A percentile compares a stretch with the other conserved stretches of the same genome.
phyloP scores from a whole-genome alignment of 345 rosid species.

The Eucalyptus curtisii region DNA sequence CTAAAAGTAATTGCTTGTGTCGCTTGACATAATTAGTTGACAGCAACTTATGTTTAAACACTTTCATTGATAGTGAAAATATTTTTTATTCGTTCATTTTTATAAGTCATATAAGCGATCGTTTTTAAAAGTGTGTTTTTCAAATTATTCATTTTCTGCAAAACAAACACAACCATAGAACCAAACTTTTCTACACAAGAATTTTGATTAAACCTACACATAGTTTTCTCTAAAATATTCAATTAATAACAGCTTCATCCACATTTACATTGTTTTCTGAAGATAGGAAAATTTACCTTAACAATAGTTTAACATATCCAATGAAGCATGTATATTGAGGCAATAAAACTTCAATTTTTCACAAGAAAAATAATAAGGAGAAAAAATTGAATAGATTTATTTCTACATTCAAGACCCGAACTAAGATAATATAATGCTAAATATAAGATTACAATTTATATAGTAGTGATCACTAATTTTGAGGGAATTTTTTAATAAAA shows the following conservation, averaged over 20 bases:
- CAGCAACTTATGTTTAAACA: neutral
- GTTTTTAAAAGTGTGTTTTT: neutral
- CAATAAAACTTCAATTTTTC: neutral
- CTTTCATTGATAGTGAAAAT: neutral
- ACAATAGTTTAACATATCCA: neutral
- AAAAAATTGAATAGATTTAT: neutral
- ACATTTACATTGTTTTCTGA: neutral
- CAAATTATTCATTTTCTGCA: neutral
- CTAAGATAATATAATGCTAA: neutral
- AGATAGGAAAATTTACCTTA: neutral
- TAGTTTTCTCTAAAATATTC: neutral
- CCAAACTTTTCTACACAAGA: rapidly evolving
- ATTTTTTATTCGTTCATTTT: neutral
- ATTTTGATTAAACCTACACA: neutral
- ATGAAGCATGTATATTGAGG: neutral
- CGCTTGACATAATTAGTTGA: neutral
- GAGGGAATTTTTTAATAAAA: neutral
- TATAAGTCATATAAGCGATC: rapidly evolving
- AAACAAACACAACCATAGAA: rapidly evolving
- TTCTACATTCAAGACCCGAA: neutral
- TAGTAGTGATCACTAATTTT: neutral
- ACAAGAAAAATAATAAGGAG: neutral
- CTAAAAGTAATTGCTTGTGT: neutral
- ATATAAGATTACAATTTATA: neutral
- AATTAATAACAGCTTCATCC: neutral